Base-by-base conservation (phyloP, 352 stramenopile species). In the Blastocystis sp. region DNA sequence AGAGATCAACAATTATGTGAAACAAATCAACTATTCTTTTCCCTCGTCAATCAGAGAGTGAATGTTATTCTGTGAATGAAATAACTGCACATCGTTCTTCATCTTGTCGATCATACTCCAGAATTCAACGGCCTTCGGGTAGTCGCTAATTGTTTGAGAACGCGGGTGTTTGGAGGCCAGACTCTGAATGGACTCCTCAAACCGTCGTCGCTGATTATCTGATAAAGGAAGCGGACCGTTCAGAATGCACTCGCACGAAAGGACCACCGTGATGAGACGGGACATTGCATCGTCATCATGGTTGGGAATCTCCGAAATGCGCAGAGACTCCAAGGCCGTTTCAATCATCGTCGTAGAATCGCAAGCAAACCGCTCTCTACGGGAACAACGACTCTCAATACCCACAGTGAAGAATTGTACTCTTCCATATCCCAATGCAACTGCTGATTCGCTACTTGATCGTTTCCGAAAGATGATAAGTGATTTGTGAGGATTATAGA, bases 111-210 rank as follows among this genome's bases (percentile, higher is more conserved):
- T 24, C 32, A 71, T 38, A 24, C 7, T 71, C 24, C 59, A 29
- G 7, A 71, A 44, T 24, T 71, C 14, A 71, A 71, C 38, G 16
- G 59, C 59, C n/a, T 71, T 71, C 29, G 59, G 59, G n/a, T 71
- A 71, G 24, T 71, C 32, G n/a, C 36, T 71, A 14, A 71, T 38
- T 7, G 16, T 44, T 11, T 29, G 16, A 11, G 32, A 46, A 27
- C 14, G 8, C n/a, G 59, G 59, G 11, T 38, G 18, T 7, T 38
- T 18, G 6, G 18, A 11, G 14, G 32, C 24, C 4, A 71, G 18
- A 44, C n/a, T 11, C 8, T 11, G 4, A 7, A 71, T 11, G 4
- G 8, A 27, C 8, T 71, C 59, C 7, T 46, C 14, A 24, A 49
- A 46, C 6, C 8, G 11, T 11, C 16, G 8, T 24, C 11, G 18